A percentile compares a stretch with the other conserved stretches of the same genome.
Evolutionary conservation across 345 rosid genomes (phyloP).

Genomic region (Luvunga scandens): DNA sequence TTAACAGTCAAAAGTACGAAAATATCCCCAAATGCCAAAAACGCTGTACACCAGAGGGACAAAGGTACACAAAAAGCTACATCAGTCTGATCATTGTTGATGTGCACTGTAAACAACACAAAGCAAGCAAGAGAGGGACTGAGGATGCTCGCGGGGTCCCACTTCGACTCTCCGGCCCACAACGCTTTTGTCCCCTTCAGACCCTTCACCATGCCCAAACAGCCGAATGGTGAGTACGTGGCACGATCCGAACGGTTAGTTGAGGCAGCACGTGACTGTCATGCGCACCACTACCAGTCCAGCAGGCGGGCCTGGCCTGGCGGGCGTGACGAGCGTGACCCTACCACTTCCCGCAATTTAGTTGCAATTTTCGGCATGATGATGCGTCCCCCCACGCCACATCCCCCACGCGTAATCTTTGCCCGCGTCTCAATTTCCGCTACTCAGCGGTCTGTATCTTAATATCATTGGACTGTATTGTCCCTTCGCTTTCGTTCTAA

Average conservation of each 20-base stretch:
- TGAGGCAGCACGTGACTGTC: constrained; percentile 21
- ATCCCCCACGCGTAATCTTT: constrained; percentile 27
- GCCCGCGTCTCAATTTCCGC: constrained; percentile 18
- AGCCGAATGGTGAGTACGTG: background rate
- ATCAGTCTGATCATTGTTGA: constrained; percentile 14
- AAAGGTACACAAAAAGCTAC: background rate
- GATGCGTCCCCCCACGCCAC: constrained; percentile 13
- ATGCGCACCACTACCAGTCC: background rate
- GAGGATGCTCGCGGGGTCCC: background rate
- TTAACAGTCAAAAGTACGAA: constrained; percentile 12
- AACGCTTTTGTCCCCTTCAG: constrained; percentile 21
- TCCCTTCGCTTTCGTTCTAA: background rate
- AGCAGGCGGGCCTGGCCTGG: background rate
- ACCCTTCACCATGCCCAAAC: constrained; percentile 8
- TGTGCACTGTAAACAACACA: background rate
- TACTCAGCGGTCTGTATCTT: background rate
- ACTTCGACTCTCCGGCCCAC: background rate
- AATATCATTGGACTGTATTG: background rate
- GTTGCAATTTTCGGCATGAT: background rate
- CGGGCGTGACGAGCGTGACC: constrained; percentile 29
- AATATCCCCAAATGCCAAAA: background rate
- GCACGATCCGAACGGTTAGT: background rate
- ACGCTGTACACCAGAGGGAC: background rate
- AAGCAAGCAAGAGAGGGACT: too few relatives aligned
- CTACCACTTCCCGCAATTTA: constrained; percentile 2